Conservation (phyloP, 805 yeast species). For the Wickerhamomyces chambardii region DNA sequence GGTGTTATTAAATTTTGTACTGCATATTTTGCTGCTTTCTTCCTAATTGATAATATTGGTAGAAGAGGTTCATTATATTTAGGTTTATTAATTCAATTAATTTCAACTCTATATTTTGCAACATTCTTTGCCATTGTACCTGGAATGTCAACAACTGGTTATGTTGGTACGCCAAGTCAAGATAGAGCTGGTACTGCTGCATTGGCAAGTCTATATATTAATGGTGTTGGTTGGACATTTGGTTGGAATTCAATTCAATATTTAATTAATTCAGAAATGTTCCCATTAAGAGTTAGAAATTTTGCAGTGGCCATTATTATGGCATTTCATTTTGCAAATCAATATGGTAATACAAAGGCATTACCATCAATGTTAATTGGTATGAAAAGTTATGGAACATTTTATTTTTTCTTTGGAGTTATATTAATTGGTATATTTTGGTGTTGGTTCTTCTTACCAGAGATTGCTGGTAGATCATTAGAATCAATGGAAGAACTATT, state of each 20-base stretch:
- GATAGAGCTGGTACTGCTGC: slow-evolving; percentile 35
- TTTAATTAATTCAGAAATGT: slow-evolving; percentile 43
- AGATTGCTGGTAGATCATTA: slow-evolving; percentile 27
- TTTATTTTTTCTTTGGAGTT: slow-evolving; percentile 40
- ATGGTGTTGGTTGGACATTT: slow-evolving; percentile 50
- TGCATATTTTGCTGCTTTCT: slow-evolving; percentile 42
- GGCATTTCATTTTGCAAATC: slow-evolving; percentile 49
- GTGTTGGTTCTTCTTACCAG: slow-evolving; percentile 29
- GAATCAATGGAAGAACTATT: slow-evolving; percentile 29
- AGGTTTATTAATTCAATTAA: slow-evolving; percentile 37
- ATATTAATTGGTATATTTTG: slow-evolving; percentile 28
- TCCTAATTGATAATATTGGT: slow-evolving; percentile 44
- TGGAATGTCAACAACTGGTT: slow-evolving; percentile 25
- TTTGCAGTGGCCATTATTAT: slow-evolving; percentile 41
- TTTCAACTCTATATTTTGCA: slow-evolving; percentile 36
- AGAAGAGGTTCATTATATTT: slow-evolving; percentile 38
- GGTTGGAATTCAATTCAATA: slow-evolving; percentile 52
- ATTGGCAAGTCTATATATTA: slow-evolving; percentile 37
- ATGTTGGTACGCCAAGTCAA: slow-evolving; percentile 21
- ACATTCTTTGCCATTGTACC: slow-evolving; percentile 37
- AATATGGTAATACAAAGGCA: slow-evolving; percentile 49
- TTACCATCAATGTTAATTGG: slow-evolving; percentile 40
- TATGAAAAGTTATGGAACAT: slow-evolving; percentile 38
- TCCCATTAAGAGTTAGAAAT: slow-evolving; percentile 41
- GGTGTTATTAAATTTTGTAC: slow-evolving; percentile 44